Evolutionary conservation across 108 stramenopile genomes (phyloP), one percentile per base, ranked within the genome.

Genomic region (Cyclotella choctawhatcheeana): DNA sequence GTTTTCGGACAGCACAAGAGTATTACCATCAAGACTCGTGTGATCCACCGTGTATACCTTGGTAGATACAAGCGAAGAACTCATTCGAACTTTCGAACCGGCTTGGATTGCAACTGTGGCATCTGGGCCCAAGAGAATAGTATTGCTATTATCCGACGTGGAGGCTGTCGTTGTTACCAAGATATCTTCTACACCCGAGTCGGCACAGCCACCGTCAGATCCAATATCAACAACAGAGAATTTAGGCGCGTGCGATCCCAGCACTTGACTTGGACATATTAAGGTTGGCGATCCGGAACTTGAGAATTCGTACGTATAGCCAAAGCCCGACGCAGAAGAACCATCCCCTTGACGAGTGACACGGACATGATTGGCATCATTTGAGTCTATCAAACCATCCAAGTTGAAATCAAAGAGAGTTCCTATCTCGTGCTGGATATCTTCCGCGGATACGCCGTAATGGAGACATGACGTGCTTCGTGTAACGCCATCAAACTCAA

Each of bases 321-420:
- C 91, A 61, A 83, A 89, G n/a, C 91, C 91, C 35, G 67, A 87
- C 17, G 69, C 44, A 2, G 64, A 55, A 30, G 64, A 58, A 4
- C 88, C 91, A 56, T 92, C 89, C 16, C 91, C 91, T 54, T 53
- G 37, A 22, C 84, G 78, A 58, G 61, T 67, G 3, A 93, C 87
- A 21, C 63, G 17, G 31, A 93, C 66, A 63, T 93, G 92, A 32
- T 77, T 82, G 31, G 48, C 73, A 58, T 89, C 77, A 7, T 48
- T 22, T 24, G 67, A 76, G 50, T 86, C 76, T 32, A 69, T 84
- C 10, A 62, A 21, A 43, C 89, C 87, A 44, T 90, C 87, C 12
- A 44, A 59, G 61, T 90, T 87, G 59, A 79, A 86, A 50, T 91
- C 92, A 32, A 81, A 81, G 33, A 90, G 56, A 10, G 75, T 45